Evolutionary conservation across 345 rosid genomes (phyloP).

Genomic region (Acer saccharum): DNA sequence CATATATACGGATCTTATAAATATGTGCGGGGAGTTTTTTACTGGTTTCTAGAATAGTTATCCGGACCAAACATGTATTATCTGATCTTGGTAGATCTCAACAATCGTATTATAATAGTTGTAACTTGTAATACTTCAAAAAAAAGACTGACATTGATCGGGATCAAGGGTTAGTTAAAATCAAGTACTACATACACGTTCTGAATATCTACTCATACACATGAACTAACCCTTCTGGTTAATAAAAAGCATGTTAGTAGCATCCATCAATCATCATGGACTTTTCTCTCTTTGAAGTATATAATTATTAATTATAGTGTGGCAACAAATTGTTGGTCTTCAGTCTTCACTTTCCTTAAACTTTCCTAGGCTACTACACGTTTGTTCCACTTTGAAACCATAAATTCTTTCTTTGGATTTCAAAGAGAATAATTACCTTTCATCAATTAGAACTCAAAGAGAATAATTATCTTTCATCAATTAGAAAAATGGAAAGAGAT

Average conservation of each 20-base stretch:
- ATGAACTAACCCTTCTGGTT: too few species aligned
- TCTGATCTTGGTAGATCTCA: too few species aligned
- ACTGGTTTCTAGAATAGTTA: fast-evolving
- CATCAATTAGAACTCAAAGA: neutral
- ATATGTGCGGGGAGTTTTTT: too few species aligned
- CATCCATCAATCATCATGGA: neutral
- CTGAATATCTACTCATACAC: too few species aligned
- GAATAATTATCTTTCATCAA: neutral
- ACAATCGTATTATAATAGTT: too few species aligned
- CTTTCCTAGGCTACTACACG: constrained; percentile 13
- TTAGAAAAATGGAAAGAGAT: neutral
- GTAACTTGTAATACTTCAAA: too few species aligned
- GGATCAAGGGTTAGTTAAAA: too few species aligned
- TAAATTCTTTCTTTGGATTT: neutral
- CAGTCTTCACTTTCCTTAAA: constrained; percentile 11
- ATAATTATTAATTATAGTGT: neutral
- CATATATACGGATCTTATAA: too few species aligned
- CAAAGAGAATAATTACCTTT: too few species aligned
- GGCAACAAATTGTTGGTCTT: constrained; percentile 1
- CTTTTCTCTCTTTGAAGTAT: neutral
- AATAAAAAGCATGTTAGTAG: neutral
- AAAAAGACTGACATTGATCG: too few species aligned
- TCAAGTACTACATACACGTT: too few species aligned
- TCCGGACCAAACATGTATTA: too few species aligned
- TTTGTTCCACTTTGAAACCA: constrained; percentile 21